Evolutionary conservation across 768 basidiomycete genomes (phyloP).

Genomic region (Rubroboletus pulcherrimus): DNA sequence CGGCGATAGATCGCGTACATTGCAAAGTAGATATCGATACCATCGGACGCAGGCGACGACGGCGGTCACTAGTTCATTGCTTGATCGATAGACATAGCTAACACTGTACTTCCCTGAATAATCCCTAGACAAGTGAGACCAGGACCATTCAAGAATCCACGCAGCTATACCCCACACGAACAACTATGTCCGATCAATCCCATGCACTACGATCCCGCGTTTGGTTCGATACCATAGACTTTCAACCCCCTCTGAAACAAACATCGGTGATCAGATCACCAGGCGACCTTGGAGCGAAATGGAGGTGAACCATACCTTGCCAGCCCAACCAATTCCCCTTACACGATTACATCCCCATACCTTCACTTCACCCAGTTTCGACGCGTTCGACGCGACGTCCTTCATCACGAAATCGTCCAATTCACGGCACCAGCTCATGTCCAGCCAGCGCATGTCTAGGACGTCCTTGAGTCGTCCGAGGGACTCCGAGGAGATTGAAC

Average conservation of each 20-base stretch:
- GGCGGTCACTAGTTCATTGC: not conserved
- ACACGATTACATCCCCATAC: conserved; percentile 55
- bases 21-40: too few relatives aligned
- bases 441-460: conserved; percentile 51
- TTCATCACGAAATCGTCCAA: conserved; percentile 82
- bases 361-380: conserved; percentile 41
- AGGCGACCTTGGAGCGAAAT: not conserved
- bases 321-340: conserved; percentile 40
- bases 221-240: conserved; percentile 41
- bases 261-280: not conserved
- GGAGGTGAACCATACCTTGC: conserved; percentile 36
- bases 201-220: conserved; percentile 12
- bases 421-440: conserved; percentile 82
- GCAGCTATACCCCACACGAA: not conserved
- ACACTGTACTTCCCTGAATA: not conserved
- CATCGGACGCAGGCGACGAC: too few relatives aligned
- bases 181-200: not conserved
- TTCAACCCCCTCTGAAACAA: conserved; percentile 23
- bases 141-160: not conserved
- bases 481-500: conserved; percentile 49
- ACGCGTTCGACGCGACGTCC: conserved; percentile 50
- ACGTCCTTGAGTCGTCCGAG: conserved; percentile 38
- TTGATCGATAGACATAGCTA: not conserved
- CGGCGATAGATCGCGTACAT: not conserved
- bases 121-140: not conserved